Percentiles rank a stretch among this genome's conserved stretches.
phyloP scores from a whole-genome alignment of 1,284 basidiomycete species.

The Phaffia rhodozyma region DNA sequence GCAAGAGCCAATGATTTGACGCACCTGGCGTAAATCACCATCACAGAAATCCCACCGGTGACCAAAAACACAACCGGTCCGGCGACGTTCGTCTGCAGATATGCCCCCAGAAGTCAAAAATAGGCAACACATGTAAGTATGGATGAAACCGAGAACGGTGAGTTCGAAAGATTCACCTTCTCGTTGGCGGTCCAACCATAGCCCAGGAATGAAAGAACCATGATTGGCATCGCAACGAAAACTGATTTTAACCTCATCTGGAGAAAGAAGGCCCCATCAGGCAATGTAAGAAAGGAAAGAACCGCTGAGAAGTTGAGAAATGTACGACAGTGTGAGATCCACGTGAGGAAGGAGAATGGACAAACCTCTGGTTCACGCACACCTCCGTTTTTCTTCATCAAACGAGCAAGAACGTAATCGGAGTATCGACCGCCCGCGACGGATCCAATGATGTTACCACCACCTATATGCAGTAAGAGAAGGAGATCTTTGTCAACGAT shows the following conservation, averaged over 20 bases:
- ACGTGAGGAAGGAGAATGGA: background rate
- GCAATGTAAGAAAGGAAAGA: slow-evolving; percentile 24
- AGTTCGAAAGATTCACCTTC: slow-evolving; percentile 30
- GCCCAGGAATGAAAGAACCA: slow-evolving; percentile 44
- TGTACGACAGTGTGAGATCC: slow-evolving; percentile 22
- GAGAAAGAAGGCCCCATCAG: slow-evolving; percentile 43
- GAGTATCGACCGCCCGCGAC: slow-evolving; percentile 65
- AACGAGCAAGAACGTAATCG: slow-evolving; percentile 48
- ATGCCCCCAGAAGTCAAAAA: background rate
- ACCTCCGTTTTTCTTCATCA: slow-evolving; percentile 52
- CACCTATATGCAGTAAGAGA: background rate
- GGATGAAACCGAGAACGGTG: background rate
- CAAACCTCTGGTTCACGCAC: slow-evolving; percentile 53
- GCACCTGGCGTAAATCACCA: slow-evolving; percentile 33
- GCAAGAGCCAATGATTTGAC: background rate
- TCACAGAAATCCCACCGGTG: slow-evolving; percentile 54
- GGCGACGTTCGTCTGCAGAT: slow-evolving; percentile 41
- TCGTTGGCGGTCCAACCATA: slow-evolving; percentile 66
- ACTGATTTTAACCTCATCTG: slow-evolving; percentile 25
- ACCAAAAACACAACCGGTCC: slow-evolving; percentile 47
- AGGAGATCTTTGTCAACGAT: slow-evolving; percentile 1
- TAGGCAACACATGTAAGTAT: background rate
- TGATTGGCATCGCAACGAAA: slow-evolving; percentile 23
- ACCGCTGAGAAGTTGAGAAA: background rate
- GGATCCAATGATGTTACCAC: slow-evolving; percentile 56